Conservation (phyloP, 805 yeast species). For the Saturnispora galanensis region DNA sequence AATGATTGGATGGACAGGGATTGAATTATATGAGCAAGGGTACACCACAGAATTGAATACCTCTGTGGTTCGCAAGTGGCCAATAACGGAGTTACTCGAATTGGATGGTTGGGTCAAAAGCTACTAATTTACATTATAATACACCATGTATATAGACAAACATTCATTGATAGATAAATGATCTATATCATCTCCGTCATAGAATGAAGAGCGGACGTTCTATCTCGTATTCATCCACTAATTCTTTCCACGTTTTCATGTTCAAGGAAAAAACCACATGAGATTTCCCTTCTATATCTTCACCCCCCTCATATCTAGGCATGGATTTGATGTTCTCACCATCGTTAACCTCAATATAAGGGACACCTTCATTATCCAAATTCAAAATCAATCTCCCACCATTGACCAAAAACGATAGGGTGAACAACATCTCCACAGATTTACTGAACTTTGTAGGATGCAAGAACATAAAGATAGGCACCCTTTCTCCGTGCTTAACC, state of each 20-base stretch:
- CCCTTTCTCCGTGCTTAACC: slow-evolving; percentile 24
- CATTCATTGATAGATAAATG: not conserved
- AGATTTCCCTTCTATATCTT: slow-evolving; percentile 23
- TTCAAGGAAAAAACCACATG: slow-evolving; percentile 73
- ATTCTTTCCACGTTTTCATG: slow-evolving; percentile 50
- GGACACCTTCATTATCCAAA: slow-evolving; percentile 36
- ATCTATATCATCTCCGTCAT: not conserved
- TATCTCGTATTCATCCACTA: slow-evolving; percentile 47
- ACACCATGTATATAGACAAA: slow-evolving; percentile 1
- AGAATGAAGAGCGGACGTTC: slow-evolving; percentile 34
- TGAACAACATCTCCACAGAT: slow-evolving; percentile 77
- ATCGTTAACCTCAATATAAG: slow-evolving; percentile 23
- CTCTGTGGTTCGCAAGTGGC: slow-evolving; percentile 78
- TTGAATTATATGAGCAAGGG: slow-evolving; percentile 62
- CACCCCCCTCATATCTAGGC: slow-evolving; percentile 16
- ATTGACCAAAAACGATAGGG: slow-evolving; percentile 67
- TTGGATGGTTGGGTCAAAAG: slow-evolving; percentile 41
- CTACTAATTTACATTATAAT: not conserved
- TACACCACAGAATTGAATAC: slow-evolving; percentile 42
- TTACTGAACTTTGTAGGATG: slow-evolving; percentile 72
- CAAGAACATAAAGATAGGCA: slow-evolving; percentile 55
- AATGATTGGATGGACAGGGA: slow-evolving; percentile 98
- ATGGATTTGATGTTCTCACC: slow-evolving; percentile 16
- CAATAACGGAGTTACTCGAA: slow-evolving; percentile 41
- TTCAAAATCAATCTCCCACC: slow-evolving; percentile 56